Conservation (phyloP, 2,329 filamentous ascomycete species). For the Ophiostoma sp. region DNA sequence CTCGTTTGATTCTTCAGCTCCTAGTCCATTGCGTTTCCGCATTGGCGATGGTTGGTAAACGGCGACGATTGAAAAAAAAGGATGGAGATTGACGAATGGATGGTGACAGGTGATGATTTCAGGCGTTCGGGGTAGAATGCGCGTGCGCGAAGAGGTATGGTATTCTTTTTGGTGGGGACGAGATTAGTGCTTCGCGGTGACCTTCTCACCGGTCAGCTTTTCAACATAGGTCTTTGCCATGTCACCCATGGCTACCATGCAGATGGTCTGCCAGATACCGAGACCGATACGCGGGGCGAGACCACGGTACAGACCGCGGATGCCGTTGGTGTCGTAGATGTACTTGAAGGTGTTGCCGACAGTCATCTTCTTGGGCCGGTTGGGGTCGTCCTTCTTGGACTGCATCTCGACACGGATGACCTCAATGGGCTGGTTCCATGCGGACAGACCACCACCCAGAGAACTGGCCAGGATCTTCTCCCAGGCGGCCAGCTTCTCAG, state of each 20-base stretch:
- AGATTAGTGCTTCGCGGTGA: conserved; percentile 66
- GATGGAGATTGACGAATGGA: not conserved
- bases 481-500: conserved; percentile 70
- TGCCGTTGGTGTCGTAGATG: conserved; percentile 85
- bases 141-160: not conserved
- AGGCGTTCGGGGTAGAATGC: not conserved
- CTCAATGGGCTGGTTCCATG: conserved; percentile 99
- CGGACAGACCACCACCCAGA: conserved; percentile 88
- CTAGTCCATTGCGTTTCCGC: not conserved
- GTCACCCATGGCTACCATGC: conserved; percentile 98
- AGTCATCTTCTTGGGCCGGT: conserved; percentile 98
- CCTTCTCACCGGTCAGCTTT: conserved; percentile 63
- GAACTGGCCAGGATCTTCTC: conserved; percentile 90
- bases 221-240: conserved; percentile 74
- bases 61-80: not conserved
- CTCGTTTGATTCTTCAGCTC: not conserved
- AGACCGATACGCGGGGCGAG: conserved; percentile 92
- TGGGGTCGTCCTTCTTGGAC: conserved; percentile 96
- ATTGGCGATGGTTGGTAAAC: not conserved
- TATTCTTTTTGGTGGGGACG: not conserved
- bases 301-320: conserved; percentile 93
- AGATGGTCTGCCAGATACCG: conserved; percentile 98
- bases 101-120: not conserved
- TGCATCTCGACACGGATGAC: conserved; percentile 99
- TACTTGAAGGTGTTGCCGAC: conserved; percentile 83